Base-by-base conservation (phyloP, 148 eudicot species). In the Rhododendron simsii region DNA sequence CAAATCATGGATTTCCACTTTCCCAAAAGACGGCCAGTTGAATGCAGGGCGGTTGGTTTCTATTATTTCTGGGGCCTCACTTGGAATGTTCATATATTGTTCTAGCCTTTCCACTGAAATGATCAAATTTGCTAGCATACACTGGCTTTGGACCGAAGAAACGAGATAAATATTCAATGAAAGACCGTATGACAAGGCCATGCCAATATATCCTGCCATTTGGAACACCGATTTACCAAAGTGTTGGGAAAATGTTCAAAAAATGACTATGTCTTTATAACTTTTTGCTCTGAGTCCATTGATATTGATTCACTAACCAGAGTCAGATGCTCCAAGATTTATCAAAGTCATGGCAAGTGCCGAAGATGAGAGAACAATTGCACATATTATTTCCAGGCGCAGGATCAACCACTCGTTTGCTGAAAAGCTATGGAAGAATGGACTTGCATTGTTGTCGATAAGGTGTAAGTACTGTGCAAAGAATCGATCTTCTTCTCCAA, bases 161-260 rank as follows among this genome's bases (percentile, higher is more conserved):
- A 95, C 98, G 84, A 96, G 83, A 41, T 94, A 87, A 87, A 88
- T 91, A 87, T 95, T 96, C 57, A 96, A 89, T 6, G 98, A 92
- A 57, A 96, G 98, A 80, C 99, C 99, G 80, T 96, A 96, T 53
- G 99, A 96, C 82, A 96, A 82, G 35, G 98, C 96, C 98, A 96
- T 95, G 82, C 99, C 99, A 67, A 96, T 93, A 84, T 94, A 95
- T 84, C 99, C 99, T 96, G 95, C 91, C 91, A 83, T 33, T 33
- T 7, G 44, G 37, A 71, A 44, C 23, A 75, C 2, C 6, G 12
- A 63, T 39, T 47, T 6, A 63, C 59, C 3, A n/a, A 4, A 81
- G 12, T 2, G 11, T 14, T 13, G 13, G 11, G 3, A 41, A 15
- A 23, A 7, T 83, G 33, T 15, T 1, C 21, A 33, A 71, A 30